phyloP scores from a whole-genome alignment of 257 asterid species.

The Solanum sitiens region DNA sequence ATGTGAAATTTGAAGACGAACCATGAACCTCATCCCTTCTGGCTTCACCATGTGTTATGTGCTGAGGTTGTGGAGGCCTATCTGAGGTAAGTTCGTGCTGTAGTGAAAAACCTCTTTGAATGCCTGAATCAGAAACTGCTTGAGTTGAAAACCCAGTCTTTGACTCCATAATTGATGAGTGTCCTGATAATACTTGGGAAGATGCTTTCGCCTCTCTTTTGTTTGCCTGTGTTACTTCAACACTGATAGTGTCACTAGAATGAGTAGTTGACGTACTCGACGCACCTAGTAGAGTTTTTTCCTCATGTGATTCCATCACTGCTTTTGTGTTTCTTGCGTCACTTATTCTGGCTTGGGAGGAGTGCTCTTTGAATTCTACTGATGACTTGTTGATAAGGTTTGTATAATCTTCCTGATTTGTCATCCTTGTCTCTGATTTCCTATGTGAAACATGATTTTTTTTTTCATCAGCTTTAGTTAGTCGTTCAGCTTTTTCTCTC shows the following conservation, averaged over 20 bases:
- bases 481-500: constrained; percentile 26
- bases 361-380: constrained; percentile 16
- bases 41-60: constrained; percentile 8
- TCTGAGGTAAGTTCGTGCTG: constrained; percentile 5
- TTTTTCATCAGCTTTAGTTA: constrained; percentile 5
- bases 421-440: constrained; percentile 23
- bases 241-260: constrained; percentile 16
- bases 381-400: constrained; percentile 26
- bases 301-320: constrained; percentile 21
- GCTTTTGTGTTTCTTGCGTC: constrained; percentile 10
- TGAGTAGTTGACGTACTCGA: constrained; percentile 2
- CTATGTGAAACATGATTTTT: constrained; percentile 19
- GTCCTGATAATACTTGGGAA: constrained; percentile 17
- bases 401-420: constrained; percentile 23
- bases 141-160: constrained; percentile 9
- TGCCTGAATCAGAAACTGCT: constrained; percentile 16
- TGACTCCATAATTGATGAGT: constrained; percentile 13
- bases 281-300: not conserved
- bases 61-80: constrained; percentile 8
- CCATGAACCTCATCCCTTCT: constrained; percentile 13
- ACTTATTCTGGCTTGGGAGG: constrained; percentile 14
- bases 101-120: constrained; percentile 8
- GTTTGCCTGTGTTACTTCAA: constrained; percentile 14
- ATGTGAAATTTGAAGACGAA: constrained; percentile 8
- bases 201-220: constrained; percentile 17